Conservation (phyloP, 2,329 filamentous ascomycete species). For the Neonectria hederae region DNA sequence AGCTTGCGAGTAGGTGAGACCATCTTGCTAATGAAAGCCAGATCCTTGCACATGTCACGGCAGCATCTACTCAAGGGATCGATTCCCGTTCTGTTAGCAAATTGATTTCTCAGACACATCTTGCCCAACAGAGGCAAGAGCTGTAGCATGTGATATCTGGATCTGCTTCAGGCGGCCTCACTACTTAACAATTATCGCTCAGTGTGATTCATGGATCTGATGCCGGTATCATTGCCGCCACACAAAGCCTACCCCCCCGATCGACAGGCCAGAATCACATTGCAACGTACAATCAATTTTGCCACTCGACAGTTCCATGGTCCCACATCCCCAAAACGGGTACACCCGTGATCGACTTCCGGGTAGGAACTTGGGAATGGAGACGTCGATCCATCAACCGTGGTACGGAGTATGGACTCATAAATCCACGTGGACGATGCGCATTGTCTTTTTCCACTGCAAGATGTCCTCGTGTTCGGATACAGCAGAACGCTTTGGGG, state of each 20-base stretch:
- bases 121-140: neutral
- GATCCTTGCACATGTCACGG: neutral
- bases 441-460: neutral
- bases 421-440: neutral
- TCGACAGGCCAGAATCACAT: neutral
- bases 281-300: neutral
- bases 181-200: neutral
- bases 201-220: neutral
- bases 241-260: neutral
- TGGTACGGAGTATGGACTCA: neutral
- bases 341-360: slow-evolving; percentile 33
- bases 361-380: slow-evolving; percentile 12
- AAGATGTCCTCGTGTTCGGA: neutral
- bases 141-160: no score
- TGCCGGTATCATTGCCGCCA: neutral
- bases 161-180: neutral
- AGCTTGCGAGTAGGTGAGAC: neutral
- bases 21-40: neutral
- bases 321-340: slow-evolving; percentile 24
- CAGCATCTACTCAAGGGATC: neutral
- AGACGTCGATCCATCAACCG: slow-evolving; percentile 18
- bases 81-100: no score
- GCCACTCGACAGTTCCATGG: slow-evolving; percentile 1
- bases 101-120: neutral
- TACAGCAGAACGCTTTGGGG: neutral